Conservation (phyloP, 1,284 basidiomycete species). For the Boletus smithii region DNA sequence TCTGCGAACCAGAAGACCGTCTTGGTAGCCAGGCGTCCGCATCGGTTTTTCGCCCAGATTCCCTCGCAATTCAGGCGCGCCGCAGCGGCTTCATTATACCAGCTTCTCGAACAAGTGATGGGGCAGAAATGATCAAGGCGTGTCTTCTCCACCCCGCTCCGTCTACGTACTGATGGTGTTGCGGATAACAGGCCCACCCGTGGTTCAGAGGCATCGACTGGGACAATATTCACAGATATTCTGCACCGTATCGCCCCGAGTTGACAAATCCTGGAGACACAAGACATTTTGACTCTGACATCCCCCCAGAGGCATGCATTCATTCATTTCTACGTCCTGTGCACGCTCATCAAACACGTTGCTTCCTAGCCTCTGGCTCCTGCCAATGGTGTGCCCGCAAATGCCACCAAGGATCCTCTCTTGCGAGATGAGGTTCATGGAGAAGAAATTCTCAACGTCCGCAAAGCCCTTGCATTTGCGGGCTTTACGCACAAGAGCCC, state of each 20-base stretch:
- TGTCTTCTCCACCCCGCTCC: constrained; percentile 25
- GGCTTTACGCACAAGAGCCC: constrained; percentile 88
- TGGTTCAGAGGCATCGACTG: constrained; percentile 89
- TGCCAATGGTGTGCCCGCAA: constrained; percentile 78
- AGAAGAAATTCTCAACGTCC: constrained; percentile 79
- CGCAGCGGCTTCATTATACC: constrained; percentile 69
- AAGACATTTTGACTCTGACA: constrained; percentile 89
- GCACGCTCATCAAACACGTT: constrained; percentile 30
- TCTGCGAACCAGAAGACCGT: constrained; percentile 93
- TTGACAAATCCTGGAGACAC: constrained; percentile 80
- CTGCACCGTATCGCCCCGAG: constrained; percentile 86
- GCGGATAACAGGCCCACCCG: constrained; percentile 60
- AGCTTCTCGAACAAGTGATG: constrained; percentile 60
- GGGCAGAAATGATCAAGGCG: constrained; percentile 85
- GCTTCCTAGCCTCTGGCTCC: constrained; percentile 76
- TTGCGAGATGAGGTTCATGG: constrained; percentile 83
- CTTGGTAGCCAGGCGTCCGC: constrained; percentile 73
- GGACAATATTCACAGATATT: constrained; percentile 73
- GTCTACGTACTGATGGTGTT: constrained; percentile 24
- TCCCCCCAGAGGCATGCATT: constrained; percentile 77
- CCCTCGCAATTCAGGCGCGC: constrained; percentile 69
- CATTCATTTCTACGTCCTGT: constrained; percentile 25
- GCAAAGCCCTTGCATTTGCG: constrained; percentile 88
- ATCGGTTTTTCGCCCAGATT: constrained; percentile 72
- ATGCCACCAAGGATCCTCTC: constrained; percentile 85